These are phyloP conservation scores for Mycena albidolilacea DNA, from an alignment of 768 basidiomycete species.

Conservation along the genomic window DNA sequence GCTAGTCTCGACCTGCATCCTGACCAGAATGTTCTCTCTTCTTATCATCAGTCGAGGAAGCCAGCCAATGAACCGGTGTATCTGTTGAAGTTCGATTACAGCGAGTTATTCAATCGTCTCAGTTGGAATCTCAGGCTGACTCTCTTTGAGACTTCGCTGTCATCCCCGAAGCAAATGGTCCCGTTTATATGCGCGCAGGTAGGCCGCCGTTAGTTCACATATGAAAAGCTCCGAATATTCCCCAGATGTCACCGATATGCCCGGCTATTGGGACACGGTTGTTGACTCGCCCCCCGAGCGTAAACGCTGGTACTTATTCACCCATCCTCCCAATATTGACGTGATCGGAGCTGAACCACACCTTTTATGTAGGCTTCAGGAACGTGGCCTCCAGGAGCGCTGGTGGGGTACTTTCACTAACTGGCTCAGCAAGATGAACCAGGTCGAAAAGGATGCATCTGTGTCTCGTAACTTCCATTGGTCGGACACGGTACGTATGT, in stretches of 20 bases:
- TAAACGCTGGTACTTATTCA: constrained; percentile 28
- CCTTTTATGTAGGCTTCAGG: constrained; percentile 12
- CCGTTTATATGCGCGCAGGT: constrained; percentile 28
- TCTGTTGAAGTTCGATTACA: constrained; percentile 41
- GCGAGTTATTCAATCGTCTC: background rate
- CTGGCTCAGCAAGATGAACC: constrained; percentile 44
- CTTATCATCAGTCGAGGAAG: constrained; percentile 34
- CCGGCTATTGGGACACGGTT: constrained; percentile 37
- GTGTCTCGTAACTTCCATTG: constrained; percentile 38
- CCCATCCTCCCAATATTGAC: constrained; percentile 10
- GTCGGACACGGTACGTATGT: constrained; percentile 35
- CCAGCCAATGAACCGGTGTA: constrained; percentile 41
- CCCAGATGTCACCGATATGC: constrained; percentile 33
- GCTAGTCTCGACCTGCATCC: constrained; percentile 40
- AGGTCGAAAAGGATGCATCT: constrained; percentile 28
- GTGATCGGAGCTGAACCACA: background rate
- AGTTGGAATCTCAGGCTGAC: background rate
- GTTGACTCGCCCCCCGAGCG: constrained; percentile 41
- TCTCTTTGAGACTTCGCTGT: constrained; percentile 31
- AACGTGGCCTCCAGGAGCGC: constrained; percentile 35
- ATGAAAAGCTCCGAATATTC: background rate
- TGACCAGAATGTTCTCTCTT: constrained; percentile 37
- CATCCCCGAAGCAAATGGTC: constrained; percentile 36
- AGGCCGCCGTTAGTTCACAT: too few relatives aligned
- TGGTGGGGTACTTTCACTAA: constrained; percentile 42